These are phyloP conservation scores for Omphalotus guepiniiformis DNA, from an alignment of 768 basidiomycete genomes.

Conservation along the genomic window DNA sequence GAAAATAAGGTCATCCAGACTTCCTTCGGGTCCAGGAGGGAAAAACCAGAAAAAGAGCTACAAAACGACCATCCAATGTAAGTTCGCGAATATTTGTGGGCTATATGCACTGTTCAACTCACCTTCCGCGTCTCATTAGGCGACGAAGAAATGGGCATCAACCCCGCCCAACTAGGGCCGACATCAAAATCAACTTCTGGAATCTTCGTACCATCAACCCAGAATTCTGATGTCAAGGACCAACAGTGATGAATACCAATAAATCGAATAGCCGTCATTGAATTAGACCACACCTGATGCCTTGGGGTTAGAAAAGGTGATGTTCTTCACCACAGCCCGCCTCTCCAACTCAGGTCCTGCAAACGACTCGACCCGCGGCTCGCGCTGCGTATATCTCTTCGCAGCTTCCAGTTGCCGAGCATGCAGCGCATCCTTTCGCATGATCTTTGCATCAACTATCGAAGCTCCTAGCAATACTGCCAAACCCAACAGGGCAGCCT, in stretches of 20 bases:
- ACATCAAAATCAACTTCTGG: constrained; percentile 71
- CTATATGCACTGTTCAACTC: constrained; percentile 6
- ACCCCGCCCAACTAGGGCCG: constrained; percentile 72
- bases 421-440: constrained; percentile 24
- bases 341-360: constrained; percentile 4
- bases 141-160: constrained; percentile 62
- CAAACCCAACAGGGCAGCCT: not conserved
- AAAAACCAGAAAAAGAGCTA: constrained; percentile 86
- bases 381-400: constrained; percentile 14
- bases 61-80: not conserved
- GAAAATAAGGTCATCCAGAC: constrained; percentile 68
- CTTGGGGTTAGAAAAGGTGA: constrained; percentile 65
- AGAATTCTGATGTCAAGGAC: constrained; percentile 52
- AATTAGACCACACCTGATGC: constrained; percentile 46
- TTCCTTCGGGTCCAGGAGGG: constrained; percentile 71
- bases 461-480: not conserved
- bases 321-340: constrained; percentile 43
- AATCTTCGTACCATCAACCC: constrained; percentile 59
- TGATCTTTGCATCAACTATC: constrained; percentile 19
- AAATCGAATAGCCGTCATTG: not conserved
- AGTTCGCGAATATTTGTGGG: not conserved
- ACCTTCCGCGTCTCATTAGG: constrained; percentile 68
- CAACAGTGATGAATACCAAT: no score
- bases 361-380: not conserved
- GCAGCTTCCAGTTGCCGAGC: constrained; percentile 29